phyloP scores from a whole-genome alignment of 164 flowering plant species.

The Nymphaea thermarum region DNA sequence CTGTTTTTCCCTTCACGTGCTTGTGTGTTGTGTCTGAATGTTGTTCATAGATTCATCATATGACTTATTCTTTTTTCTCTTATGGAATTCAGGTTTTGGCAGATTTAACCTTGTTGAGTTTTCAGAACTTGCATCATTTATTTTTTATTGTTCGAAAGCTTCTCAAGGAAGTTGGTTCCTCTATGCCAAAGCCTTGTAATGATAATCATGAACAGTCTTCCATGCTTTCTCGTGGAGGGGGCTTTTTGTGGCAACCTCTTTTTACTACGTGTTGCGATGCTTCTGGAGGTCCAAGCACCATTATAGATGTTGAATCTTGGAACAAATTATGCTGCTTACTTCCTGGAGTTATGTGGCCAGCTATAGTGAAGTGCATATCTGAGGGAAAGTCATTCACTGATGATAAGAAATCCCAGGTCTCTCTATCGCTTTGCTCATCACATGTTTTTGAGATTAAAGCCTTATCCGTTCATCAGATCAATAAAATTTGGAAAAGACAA shows the following conservation, averaged over 20 bases:
- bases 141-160: conserved; percentile 68
- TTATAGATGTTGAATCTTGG: conserved; percentile 21
- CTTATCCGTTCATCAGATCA: no score
- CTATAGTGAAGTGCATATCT: conserved; percentile 46
- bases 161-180: conserved; percentile 45
- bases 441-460: no score
- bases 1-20: not conserved
- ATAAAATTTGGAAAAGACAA: no score
- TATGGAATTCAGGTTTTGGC: conserved; percentile 45
- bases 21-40: not conserved
- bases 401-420: conserved; percentile 60
- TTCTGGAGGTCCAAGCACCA: conserved; percentile 7
- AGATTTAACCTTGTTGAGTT: conserved; percentile 45
- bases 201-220: conserved; percentile 15
- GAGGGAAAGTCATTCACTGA: conserved; percentile 63
- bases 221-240: conserved; percentile 56
- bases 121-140: conserved; percentile 61
- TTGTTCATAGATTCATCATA: not conserved
- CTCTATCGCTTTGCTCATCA: no score
- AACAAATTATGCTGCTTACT: conserved; percentile 39
- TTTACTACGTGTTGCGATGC: conserved; percentile 20
- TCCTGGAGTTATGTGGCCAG: conserved; percentile 54
- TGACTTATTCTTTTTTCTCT: not conserved
- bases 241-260: conserved; percentile 61
- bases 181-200: conserved; percentile 12